Conservation (phyloP, 1,139 yeast genomes). For the Trichomonascaceae sp. region DNA sequence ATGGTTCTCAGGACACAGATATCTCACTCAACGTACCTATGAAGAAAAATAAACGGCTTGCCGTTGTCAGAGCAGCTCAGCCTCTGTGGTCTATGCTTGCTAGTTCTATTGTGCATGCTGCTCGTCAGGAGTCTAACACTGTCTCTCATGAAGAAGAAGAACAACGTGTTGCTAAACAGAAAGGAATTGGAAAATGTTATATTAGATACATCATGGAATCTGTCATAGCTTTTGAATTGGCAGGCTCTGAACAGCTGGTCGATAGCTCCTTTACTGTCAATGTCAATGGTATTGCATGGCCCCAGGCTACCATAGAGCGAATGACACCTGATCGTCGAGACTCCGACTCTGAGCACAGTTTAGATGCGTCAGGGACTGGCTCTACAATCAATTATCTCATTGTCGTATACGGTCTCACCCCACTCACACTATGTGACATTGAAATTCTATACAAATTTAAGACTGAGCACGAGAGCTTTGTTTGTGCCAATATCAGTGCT, state of each 20-base stretch:
- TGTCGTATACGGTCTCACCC: slow-evolving; percentile 32
- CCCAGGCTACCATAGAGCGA: slow-evolving; percentile 29
- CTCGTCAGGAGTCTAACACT: slow-evolving; percentile 26
- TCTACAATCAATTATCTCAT: slow-evolving; percentile 17
- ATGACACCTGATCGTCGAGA: slow-evolving; percentile 10
- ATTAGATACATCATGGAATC: slow-evolving; percentile 30
- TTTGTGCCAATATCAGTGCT: slow-evolving; percentile 17
- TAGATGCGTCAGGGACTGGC: slow-evolving; percentile 3
- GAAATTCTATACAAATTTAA: slow-evolving; percentile 22
- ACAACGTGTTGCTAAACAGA: slow-evolving; percentile 3
- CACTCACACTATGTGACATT: slow-evolving; percentile 32
- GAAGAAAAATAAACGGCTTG: slow-evolving; percentile 24
- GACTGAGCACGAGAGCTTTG: slow-evolving; percentile 6
- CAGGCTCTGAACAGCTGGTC: slow-evolving; percentile 17
- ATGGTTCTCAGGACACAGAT: slow-evolving; percentile 15
- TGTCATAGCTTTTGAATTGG: slow-evolving; percentile 29
- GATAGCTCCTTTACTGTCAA: slow-evolving; percentile 24
- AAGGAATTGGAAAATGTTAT: slow-evolving; percentile 19
- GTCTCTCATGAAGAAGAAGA: slow-evolving; percentile 12
- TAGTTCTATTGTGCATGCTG: slow-evolving; percentile 32
- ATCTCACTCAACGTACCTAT: slow-evolving; percentile 19
- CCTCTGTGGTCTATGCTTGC: slow-evolving; percentile 36
- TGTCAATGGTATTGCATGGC: slow-evolving; percentile 35
- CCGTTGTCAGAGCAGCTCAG: slow-evolving; percentile 28
- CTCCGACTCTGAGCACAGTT: slow-evolving; percentile 7